Evolutionary conservation across 2,329 filamentous ascomycete species (phyloP), one percentile per base, ranked within the genome.

Genomic region (Pestalotiopsis sp.): DNA sequence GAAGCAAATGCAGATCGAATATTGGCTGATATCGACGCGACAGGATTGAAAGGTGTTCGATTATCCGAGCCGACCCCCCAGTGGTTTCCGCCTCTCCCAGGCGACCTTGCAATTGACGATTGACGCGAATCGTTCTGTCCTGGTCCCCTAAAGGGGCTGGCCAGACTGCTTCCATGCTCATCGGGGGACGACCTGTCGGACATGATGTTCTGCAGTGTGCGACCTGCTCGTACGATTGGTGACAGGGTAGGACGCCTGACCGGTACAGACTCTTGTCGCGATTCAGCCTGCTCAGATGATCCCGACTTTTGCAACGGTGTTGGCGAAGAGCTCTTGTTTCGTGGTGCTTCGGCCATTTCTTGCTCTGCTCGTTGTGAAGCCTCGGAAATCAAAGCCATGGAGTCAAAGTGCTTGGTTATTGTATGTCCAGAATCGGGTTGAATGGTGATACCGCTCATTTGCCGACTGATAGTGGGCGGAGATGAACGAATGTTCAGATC

Each of bases 101-200:
- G 74, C 36, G 76, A 78, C 57, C 73, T 74, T 2, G 71, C 45
- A 9, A 73, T 61, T 41, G 74, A 75, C 4, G 73, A 72, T 65
- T 75, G 76, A 27, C 70, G 72, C 17, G 73, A 70, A 27, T 73
- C 63, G 71, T 4, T 75, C 78, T 67, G 78, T 78, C 41, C 74
- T 70, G 12, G 81, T 14, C 81, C 77, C 65, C 84, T 82, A 71
- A 90, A 90, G 0, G 88, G 88, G 67, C 88, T 90, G 14, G 87
- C 83, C 2, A 90, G 78, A 12, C 84, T 83, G 41, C 82, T 81
- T 58, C 86, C 85, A n/a, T 81, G 81, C 6, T 78, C 81, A 65
- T 85, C 84, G 1, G 88, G 87, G 0, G 88, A 89, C 0, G 87
- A 86, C 7, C 86, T 85, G 70, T 89, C 87, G 0, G 87, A 89